Percentiles rank a stretch among this genome's conserved stretches.
Conservation (phyloP, 2,329 filamentous ascomycete species). For the Diaporthe caulivora region DNA sequence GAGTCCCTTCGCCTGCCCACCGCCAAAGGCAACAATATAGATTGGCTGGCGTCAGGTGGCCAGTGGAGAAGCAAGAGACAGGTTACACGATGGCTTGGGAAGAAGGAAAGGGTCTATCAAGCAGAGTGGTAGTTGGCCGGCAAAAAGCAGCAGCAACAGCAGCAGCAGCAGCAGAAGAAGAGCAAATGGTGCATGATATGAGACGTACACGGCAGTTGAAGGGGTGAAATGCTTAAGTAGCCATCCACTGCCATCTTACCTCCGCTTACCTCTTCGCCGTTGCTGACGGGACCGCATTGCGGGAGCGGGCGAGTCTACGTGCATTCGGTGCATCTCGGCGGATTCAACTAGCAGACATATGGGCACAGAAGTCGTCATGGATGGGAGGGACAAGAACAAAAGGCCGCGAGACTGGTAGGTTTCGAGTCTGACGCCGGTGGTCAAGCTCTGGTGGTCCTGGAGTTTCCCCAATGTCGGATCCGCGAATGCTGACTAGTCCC, state of each 20-base stretch:
- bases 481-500: constrained; percentile 25
- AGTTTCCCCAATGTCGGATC: constrained; percentile 36
- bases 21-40: not conserved
- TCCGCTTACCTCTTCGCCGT: constrained; percentile 3
- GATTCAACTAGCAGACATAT: not conserved
- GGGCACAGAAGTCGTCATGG: constrained; percentile 18
- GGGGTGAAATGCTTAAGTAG: constrained; percentile 16
- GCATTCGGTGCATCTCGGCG: constrained; percentile 16
- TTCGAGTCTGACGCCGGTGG: constrained; percentile 20
- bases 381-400: constrained; percentile 13
- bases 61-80: constrained; percentile 3
- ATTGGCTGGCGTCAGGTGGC: constrained; percentile 9
- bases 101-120: not conserved
- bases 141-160: constrained; percentile 2
- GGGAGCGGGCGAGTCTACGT: not conserved
- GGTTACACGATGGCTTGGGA: not conserved
- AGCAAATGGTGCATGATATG: not conserved
- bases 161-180: not conserved
- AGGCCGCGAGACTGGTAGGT: constrained; percentile 14
- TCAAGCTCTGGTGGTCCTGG: constrained; percentile 33
- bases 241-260: not conserved
- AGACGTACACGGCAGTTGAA: not conserved
- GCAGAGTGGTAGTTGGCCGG: not conserved
- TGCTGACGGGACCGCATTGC: not conserved
- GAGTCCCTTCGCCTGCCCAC: not conserved